Percentiles rank a stretch among this genome's conserved stretches.
phyloP scores from a whole-genome alignment of 257 asterid species.

The Solanum corneliomulleri region DNA sequence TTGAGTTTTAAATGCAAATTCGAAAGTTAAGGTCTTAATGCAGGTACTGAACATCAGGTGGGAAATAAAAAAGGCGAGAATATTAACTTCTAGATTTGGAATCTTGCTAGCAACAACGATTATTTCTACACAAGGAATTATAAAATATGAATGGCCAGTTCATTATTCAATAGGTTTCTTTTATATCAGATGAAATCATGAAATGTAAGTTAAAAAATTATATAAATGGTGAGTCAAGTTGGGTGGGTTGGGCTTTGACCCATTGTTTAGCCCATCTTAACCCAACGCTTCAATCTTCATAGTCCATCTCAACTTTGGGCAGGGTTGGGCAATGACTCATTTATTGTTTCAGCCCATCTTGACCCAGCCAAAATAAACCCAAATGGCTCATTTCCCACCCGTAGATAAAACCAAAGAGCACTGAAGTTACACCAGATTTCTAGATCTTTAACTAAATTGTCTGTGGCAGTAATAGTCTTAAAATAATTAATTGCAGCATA shows the following conservation, averaged over 20 bases:
- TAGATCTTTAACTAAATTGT: background rate
- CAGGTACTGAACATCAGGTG: background rate
- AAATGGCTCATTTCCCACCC: background rate
- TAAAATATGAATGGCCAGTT: background rate
- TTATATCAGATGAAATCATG: background rate
- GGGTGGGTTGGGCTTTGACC: background rate
- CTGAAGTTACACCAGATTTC: constrained; percentile 9
- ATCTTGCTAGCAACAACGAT: background rate
- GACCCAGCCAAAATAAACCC: background rate
- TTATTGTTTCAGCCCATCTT: background rate
- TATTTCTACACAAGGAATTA: background rate
- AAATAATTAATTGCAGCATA: constrained; percentile 4
- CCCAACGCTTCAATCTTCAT: background rate
- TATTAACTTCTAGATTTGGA: background rate
- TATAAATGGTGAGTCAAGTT: background rate
- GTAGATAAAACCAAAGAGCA: background rate
- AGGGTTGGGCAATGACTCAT: background rate
- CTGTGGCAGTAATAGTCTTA: constrained; percentile 5
- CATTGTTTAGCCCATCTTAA: background rate
- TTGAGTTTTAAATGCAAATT: background rate
- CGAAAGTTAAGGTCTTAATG: background rate
- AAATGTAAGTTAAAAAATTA: background rate
- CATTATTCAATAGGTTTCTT: background rate
- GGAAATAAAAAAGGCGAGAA: background rate
- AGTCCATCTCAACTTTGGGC: background rate